phyloP scores from a whole-genome alignment of 2,329 filamentous ascomycete genomes.

The Pseudogymnoascus sp. region DNA sequence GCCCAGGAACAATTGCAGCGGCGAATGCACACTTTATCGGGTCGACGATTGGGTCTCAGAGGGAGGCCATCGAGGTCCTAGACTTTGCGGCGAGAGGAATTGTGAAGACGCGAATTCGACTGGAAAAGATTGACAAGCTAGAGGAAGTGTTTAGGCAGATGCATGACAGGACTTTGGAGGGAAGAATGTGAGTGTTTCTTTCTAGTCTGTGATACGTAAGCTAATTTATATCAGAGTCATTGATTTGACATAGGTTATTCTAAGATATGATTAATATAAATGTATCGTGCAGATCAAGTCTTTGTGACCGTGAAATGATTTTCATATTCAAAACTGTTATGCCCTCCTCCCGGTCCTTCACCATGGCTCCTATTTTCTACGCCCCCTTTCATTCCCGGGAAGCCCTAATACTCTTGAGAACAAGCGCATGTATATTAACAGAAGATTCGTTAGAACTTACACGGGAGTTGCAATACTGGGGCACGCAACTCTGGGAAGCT shows the following conservation, averaged over 20 bases:
- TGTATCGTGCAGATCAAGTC: background rate
- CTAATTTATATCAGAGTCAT: background rate
- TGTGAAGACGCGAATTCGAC: conserved; percentile 37
- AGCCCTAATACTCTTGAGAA: background rate
- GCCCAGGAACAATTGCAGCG: conserved; percentile 35
- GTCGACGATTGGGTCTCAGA: conserved; percentile 42
- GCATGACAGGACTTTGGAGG: conserved; percentile 14
- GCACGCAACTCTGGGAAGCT: too few relatives aligned
- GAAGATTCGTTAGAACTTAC: too few relatives aligned
- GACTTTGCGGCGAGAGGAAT: conserved; percentile 41
- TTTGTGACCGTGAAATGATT: background rate
- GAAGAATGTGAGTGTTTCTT: background rate
- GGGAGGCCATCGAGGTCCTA: conserved; percentile 42
- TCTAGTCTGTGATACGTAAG: background rate
- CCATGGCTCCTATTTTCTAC: background rate
- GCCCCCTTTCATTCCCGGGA: background rate
- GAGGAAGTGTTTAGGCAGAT: conserved; percentile 40
- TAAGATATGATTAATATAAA: background rate
- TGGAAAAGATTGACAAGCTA: conserved; percentile 40
- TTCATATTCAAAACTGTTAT: background rate
- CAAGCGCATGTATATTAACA: background rate
- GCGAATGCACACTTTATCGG: conserved; percentile 40
- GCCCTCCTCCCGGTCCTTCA: background rate
- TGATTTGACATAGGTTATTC: background rate
- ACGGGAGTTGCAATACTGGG: too few relatives aligned